Evolutionary conservation across 768 basidiomycete species (phyloP), one percentile per base, ranked within the genome.

Genomic region (Xerocomus brunneocitrinus): DNA sequence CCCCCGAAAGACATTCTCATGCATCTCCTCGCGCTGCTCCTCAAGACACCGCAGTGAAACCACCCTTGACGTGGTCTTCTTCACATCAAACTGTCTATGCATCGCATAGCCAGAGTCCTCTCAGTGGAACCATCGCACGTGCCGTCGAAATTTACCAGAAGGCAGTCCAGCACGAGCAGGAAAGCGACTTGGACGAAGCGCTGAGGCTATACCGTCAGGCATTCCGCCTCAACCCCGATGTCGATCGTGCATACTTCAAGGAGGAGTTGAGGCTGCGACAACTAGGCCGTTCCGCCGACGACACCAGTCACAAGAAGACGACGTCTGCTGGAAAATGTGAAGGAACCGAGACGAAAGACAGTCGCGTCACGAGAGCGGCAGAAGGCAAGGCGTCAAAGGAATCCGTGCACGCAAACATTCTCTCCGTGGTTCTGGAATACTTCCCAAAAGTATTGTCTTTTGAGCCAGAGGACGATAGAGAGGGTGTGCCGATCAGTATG

Each of bases 191-290:
- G 46, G 87, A 93, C 58, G 81, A 86, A 32, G 93, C 93, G 10
- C 69, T 93, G 9, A 63, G 69, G 25, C 70, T 92, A 8, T 97
- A 95, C 62, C 83, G 90, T 9, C 80, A 82, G 56, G 90, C 90
- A 2, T 94, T 93, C 67, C 81, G 85, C 49, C 71, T 87, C 70
- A 80, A 93, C 54, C 74, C 85, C 34, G 74, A 88, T 55, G 88
- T 94, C 32, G 91, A 93, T 64, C 77, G 78, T 55, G 78, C 79
- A 1, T 92, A 88, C 69, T 74, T 79, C 55, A 74, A 76, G 39
- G 76, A 83, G 55, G 85, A 89, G 62, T 71, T 63, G 40, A 64
- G 61, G 52, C 31, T 60, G 31, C 59, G 61, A 9, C 54, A 59
- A 39, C 44, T 45, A 27, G 43, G 45, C 36, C 51, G 43, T 40